phyloP scores from a whole-genome alignment of 2,329 filamentous ascomycete species.

The Pyrenochaeta sp. region DNA sequence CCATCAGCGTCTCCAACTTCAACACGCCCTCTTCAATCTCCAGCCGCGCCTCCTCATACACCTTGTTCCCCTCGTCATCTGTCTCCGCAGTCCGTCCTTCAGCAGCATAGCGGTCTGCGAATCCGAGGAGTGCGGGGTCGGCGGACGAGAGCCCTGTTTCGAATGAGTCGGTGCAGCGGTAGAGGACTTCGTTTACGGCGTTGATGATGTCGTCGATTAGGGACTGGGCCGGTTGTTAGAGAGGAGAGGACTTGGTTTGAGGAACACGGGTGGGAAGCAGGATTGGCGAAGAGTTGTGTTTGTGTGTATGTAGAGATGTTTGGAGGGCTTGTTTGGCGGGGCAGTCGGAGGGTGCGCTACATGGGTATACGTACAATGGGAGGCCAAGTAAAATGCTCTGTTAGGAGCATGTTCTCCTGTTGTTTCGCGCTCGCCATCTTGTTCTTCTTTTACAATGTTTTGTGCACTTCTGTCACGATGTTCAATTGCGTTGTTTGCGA shows the following conservation, averaged over 20 bases:
- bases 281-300: conserved; percentile 1
- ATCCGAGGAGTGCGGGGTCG: conserved; percentile 81
- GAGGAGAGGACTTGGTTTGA: neutral
- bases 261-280: neutral
- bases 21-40: conserved; percentile 84
- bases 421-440: conserved; percentile 56
- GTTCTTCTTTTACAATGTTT: neutral
- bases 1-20: conserved; percentile 60
- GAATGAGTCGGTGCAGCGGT: conserved; percentile 86
- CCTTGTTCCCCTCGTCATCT: conserved; percentile 50
- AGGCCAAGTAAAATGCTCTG: conserved; percentile 95
- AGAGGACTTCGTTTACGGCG: conserved; percentile 90
- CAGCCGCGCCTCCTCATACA: conserved; percentile 61
- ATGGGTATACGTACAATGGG: conserved; percentile 72
- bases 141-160: conserved; percentile 81
- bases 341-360: neutral
- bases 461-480: conserved; percentile 15
- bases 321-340: conserved; percentile 12
- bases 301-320: neutral
- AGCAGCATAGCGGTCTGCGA: conserved; percentile 62
- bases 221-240: conserved; percentile 62
- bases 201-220: conserved; percentile 99
- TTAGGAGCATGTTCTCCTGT: conserved; percentile 71
- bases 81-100: conserved; percentile 56
- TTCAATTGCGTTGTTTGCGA: conserved; percentile 26